A percentile compares a stretch with the other conserved stretches of the same genome.
phyloP scores from a whole-genome alignment of 2,329 filamentous ascomycete genomes.

The Fusarium nygamai region DNA sequence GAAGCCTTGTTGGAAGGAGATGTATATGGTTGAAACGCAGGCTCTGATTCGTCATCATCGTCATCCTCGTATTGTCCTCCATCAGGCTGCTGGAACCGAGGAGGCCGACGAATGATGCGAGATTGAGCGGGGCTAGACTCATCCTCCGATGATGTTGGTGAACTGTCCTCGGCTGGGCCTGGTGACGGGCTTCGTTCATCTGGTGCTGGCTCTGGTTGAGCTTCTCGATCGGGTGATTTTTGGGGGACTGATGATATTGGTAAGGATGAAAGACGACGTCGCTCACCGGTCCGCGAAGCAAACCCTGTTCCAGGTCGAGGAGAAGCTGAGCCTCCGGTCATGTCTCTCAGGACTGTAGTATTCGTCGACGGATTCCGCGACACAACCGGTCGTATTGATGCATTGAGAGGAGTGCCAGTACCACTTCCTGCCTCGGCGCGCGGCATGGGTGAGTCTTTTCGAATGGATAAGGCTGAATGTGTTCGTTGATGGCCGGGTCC shows the following conservation, averaged over 20 bases:
- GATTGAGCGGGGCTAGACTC: conserved; percentile 66
- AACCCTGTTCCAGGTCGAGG: conserved; percentile 39
- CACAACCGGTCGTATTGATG: conserved; percentile 55
- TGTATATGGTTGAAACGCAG: conserved; percentile 64
- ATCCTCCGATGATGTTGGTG: conserved; percentile 56
- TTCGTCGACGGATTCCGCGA: conserved; percentile 61
- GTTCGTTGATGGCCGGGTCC: conserved; percentile 53
- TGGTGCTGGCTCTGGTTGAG: conserved; percentile 18
- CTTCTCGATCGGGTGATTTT: conserved; percentile 38
- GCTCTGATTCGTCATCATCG: conserved; percentile 67
- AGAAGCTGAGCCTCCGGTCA: conserved; percentile 46
- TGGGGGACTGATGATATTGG: conserved; percentile 48
- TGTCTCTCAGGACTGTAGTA: conserved; percentile 53
- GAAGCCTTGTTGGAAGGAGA: conserved; percentile 48
- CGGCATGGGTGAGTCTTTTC: conserved; percentile 65
- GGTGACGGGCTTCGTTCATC: conserved; percentile 47
- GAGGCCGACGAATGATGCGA: conserved; percentile 68
- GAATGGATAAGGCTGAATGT: conserved; percentile 65
- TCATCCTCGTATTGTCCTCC: conserved; percentile 55
- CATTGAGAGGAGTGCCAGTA: conserved; percentile 56
- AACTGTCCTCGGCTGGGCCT: conserved; percentile 51
- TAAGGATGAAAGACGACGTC: conserved; percentile 57
- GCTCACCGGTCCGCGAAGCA: conserved; percentile 38
- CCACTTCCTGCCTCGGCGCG: conserved; percentile 57
- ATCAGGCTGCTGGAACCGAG: conserved; percentile 59